Conservation (phyloP, 2,329 filamentous ascomycete genomes). For the Hirsutella thompsonii region DNA sequence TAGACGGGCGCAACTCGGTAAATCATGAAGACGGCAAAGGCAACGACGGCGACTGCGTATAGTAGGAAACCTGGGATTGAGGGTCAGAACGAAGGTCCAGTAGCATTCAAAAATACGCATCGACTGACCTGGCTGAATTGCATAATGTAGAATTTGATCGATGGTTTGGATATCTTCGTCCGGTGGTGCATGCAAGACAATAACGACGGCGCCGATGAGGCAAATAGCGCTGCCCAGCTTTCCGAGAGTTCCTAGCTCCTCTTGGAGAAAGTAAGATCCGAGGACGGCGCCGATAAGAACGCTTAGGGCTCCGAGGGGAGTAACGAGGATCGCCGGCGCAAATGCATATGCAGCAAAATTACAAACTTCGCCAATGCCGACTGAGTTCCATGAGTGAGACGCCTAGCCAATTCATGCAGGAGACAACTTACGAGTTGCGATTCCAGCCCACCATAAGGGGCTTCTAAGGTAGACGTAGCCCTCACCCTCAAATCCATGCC, state of each 20-base stretch:
- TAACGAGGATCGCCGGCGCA: constrained; percentile 95
- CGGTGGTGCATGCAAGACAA: constrained; percentile 90
- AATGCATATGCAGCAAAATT: constrained; percentile 99
- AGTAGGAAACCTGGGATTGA: constrained; percentile 64
- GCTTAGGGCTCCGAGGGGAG: constrained; percentile 82
- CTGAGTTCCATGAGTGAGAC: constrained; percentile 30
- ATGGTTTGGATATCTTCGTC: constrained; percentile 86
- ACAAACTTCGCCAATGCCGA: constrained; percentile 85
- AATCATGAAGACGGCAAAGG: constrained; percentile 89
- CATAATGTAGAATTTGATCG: constrained; percentile 82
- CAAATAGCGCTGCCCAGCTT: constrained; percentile 95
- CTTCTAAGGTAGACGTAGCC: constrained; percentile 89
- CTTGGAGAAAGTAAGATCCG: constrained; percentile 86
- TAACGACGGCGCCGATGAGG: constrained; percentile 90
- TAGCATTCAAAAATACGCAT: constrained; percentile 1
- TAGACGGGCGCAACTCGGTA: constrained; percentile 83
- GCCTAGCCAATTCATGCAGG: not conserved
- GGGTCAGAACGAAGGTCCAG: constrained; percentile 4
- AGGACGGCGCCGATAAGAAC: constrained; percentile 92
- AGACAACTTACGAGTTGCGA: constrained; percentile 59
- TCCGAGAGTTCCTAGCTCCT: constrained; percentile 79
- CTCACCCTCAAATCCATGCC: constrained; percentile 92
- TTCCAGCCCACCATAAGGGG: constrained; percentile 96
- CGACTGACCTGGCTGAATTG: constrained; percentile 70
- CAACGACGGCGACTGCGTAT: constrained; percentile 67